A percentile compares a stretch with the other conserved stretches of the same genome.
Conservation (phyloP, 2,329 filamentous ascomycete genomes). For the Penicillium paneum region DNA sequence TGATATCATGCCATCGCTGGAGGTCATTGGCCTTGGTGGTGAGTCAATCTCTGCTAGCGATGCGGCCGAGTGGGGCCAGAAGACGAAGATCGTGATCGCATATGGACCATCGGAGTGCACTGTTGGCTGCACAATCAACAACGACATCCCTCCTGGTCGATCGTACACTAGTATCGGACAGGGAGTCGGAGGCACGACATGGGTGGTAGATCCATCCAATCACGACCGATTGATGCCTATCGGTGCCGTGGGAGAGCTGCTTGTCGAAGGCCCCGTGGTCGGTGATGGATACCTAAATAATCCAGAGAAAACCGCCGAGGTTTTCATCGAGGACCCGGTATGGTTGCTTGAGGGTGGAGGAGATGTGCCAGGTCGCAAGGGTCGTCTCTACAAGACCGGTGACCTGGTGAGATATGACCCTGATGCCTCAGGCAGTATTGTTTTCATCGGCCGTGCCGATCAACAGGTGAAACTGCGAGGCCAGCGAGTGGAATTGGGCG, state of each 20-base stretch:
- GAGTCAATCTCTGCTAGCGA: slow-evolving; percentile 31
- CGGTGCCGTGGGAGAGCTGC: slow-evolving; percentile 25
- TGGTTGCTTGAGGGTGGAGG: slow-evolving; percentile 6
- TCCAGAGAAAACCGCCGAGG: slow-evolving; percentile 25
- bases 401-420: slow-evolving; percentile 30
- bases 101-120: slow-evolving; percentile 26
- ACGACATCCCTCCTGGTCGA: background rate
- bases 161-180: slow-evolving; percentile 4
- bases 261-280: slow-evolving; percentile 34
- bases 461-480: slow-evolving; percentile 7
- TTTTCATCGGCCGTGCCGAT: slow-evolving; percentile 4
- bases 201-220: slow-evolving; percentile 30
- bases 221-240: slow-evolving; percentile 16
- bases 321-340: slow-evolving; percentile 20
- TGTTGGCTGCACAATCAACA: slow-evolving; percentile 10
- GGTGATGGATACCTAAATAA: slow-evolving; percentile 36
- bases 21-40: slow-evolving; percentile 34
- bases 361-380: slow-evolving; percentile 1
- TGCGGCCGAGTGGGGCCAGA: slow-evolving; percentile 32
- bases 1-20: slow-evolving; percentile 34
- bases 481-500: slow-evolving; percentile 18
- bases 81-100: slow-evolving; percentile 17
- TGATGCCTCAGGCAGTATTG: slow-evolving; percentile 1
- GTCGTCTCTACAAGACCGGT: slow-evolving; percentile 33
- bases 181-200: slow-evolving; percentile 8